These are phyloP conservation scores for Hyaloperonospora arabidopsidis DNA, from an alignment of 352 stramenopile species.

Conservation along the genomic window DNA sequence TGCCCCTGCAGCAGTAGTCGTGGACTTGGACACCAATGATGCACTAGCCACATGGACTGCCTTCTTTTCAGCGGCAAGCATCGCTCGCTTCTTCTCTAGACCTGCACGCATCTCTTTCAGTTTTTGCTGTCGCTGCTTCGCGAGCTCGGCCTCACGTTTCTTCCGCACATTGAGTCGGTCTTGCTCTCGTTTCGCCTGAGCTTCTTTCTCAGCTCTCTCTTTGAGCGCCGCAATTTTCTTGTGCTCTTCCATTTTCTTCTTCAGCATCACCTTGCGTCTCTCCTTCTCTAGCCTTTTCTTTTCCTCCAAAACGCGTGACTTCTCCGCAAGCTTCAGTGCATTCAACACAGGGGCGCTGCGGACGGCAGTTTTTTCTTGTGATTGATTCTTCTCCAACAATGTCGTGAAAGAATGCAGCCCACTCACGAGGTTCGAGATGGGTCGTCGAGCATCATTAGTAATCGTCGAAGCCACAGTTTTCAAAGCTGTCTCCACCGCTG, in stretches of 20 bases:
- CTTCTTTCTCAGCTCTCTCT: constrained; percentile 60
- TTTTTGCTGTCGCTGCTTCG: constrained; percentile 52
- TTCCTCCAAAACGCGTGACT: constrained; percentile 52
- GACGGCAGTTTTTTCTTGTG: constrained; percentile 19
- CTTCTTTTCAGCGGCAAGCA: constrained; percentile 42
- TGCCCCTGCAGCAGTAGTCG: background rate
- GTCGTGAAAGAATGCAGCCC: constrained; percentile 66
- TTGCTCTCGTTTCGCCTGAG: constrained; percentile 59
- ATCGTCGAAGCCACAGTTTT: constrained; percentile 12
- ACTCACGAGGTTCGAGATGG: constrained; percentile 54
- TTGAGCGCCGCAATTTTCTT: constrained; percentile 62
- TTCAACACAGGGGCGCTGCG: constrained; percentile 52
- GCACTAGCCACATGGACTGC: constrained; percentile 9
- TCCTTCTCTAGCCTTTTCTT: constrained; percentile 59
- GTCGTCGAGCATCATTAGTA: constrained; percentile 26
- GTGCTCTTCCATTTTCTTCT: constrained; percentile 67
- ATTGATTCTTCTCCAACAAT: constrained; percentile 52
- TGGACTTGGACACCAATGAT: constrained; percentile 7
- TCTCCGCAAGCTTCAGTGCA: constrained; percentile 65
- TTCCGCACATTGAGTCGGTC: constrained; percentile 64
- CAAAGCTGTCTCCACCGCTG: constrained; percentile 18
- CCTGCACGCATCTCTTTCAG: constrained; percentile 61
- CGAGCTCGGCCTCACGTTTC: constrained; percentile 54
- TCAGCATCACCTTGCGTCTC: constrained; percentile 53
- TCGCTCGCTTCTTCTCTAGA: constrained; percentile 59